Evolutionary conservation across 352 stramenopile species (phyloP).

Genomic region (Globisporangium sylvaticum): DNA sequence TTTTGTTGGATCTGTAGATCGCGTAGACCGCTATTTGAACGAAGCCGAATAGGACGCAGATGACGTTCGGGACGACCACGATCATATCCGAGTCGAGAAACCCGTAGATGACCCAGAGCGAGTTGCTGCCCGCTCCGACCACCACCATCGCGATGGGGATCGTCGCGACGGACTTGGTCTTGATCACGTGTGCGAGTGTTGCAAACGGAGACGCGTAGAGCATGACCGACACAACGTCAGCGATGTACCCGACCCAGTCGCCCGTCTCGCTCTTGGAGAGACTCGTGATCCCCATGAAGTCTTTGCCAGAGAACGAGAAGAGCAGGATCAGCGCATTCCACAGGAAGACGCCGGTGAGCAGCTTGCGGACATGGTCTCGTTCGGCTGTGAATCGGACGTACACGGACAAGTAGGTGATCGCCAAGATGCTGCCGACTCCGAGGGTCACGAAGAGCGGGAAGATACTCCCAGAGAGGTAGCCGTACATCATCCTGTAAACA

Average conservation of each 20-base stretch:
- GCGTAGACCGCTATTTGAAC: constrained; percentile 15
- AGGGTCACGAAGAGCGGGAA: constrained; percentile 10
- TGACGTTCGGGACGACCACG: constrained; percentile 10
- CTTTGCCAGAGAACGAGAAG: constrained; percentile 10
- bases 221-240: constrained; percentile 8
- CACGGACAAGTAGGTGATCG: constrained; percentile 30
- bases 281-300: constrained; percentile 23
- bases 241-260: constrained; percentile 26
- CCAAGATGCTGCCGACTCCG: constrained; percentile 22
- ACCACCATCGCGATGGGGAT: constrained; percentile 28
- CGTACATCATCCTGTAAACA: constrained; percentile 14
- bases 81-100: constrained; percentile 21
- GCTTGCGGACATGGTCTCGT: constrained; percentile 14
- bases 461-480: constrained; percentile 11
- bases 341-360: not conserved
- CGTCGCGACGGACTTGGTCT: constrained; percentile 22
- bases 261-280: constrained; percentile 29
- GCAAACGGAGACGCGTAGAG: constrained; percentile 35
- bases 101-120: constrained; percentile 29
- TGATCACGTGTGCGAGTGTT: constrained; percentile 33
- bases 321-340: constrained; percentile 5
- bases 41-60: constrained; percentile 13
- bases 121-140: constrained; percentile 17
- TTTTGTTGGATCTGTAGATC: constrained; percentile 5
- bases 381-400: constrained; percentile 30